Conservation (phyloP, 2,329 filamentous ascomycete species). For the Sporothrix mexicana region DNA sequence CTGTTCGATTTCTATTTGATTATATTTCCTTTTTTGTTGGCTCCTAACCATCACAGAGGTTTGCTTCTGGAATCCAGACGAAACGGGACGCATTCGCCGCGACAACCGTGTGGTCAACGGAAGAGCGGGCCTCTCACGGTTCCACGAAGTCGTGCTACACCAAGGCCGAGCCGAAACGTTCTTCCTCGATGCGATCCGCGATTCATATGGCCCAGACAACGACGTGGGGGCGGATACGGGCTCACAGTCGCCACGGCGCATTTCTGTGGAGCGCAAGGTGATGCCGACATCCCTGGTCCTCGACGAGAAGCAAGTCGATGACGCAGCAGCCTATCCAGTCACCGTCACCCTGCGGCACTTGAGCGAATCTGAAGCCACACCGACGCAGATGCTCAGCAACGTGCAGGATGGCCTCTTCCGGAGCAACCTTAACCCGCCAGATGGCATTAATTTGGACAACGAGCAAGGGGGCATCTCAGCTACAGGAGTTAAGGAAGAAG, state of each 20-base stretch:
- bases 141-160: conserved; percentile 70
- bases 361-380: conserved; percentile 60
- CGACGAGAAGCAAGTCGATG: conserved; percentile 53
- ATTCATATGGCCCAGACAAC: conserved; percentile 28
- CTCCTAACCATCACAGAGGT: conserved; percentile 50
- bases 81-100: conserved; percentile 61
- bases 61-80: conserved; percentile 66
- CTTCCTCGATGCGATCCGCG: conserved; percentile 48
- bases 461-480: conserved; percentile 53
- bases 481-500: conserved; percentile 46
- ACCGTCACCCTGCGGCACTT: conserved; percentile 62
- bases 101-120: conserved; percentile 68
- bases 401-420: conserved; percentile 59
- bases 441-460: not conserved
- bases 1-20: not conserved
- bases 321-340: conserved; percentile 61
- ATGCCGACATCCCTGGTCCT: conserved; percentile 59
- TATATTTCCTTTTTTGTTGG: not conserved
- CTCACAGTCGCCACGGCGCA: conserved; percentile 33
- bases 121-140: conserved; percentile 64
- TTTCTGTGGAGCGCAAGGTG: conserved; percentile 62
- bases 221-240: not conserved
- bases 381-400: conserved; percentile 47
- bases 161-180: conserved; percentile 74
- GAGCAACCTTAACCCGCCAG: conserved; percentile 53